A percentile compares a stretch with the other conserved stretches of the same genome.
phyloP scores from a whole-genome alignment of 805 yeast species.

The Myxozyma monticola region DNA sequence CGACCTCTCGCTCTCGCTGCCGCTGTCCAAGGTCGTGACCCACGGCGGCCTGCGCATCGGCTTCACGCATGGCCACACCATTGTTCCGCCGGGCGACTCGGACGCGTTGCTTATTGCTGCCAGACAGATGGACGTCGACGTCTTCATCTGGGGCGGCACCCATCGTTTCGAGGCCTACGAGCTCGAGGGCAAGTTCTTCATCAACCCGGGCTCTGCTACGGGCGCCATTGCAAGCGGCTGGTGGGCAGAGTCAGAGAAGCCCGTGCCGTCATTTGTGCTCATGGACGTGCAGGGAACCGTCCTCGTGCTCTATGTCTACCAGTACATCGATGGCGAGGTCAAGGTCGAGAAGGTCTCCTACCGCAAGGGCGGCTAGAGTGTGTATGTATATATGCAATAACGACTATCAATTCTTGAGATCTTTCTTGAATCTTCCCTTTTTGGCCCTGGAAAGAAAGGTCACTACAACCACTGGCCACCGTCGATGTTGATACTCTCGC shows the following conservation, averaged over 20 bases:
- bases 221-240: slow-evolving; percentile 79
- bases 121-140: slow-evolving; percentile 87
- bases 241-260: slow-evolving; percentile 53
- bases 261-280: slow-evolving; percentile 85
- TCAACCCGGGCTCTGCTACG: slow-evolving; percentile 97
- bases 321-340: slow-evolving; percentile 75
- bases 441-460: not conserved
- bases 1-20: slow-evolving; percentile 53
- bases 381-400: not conserved
- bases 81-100: slow-evolving; percentile 86
- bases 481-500: slow-evolving; percentile 44
- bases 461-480: slow-evolving; percentile 35
- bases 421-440: not conserved
- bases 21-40: slow-evolving; percentile 62
- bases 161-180: slow-evolving; percentile 92
- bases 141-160: slow-evolving; percentile 89
- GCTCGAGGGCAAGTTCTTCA: slow-evolving; percentile 85
- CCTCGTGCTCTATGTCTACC: slow-evolving; percentile 83
- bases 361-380: slow-evolving; percentile 45
- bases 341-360: slow-evolving; percentile 85
- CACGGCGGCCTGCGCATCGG: slow-evolving; percentile 79
- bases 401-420: not conserved
- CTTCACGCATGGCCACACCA: slow-evolving; percentile 76
- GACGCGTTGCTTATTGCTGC: slow-evolving; percentile 79
- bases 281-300: slow-evolving; percentile 78